Base-by-base conservation (phyloP, 148 eudicot genomes). In the Rhododendron ovatum region DNA sequence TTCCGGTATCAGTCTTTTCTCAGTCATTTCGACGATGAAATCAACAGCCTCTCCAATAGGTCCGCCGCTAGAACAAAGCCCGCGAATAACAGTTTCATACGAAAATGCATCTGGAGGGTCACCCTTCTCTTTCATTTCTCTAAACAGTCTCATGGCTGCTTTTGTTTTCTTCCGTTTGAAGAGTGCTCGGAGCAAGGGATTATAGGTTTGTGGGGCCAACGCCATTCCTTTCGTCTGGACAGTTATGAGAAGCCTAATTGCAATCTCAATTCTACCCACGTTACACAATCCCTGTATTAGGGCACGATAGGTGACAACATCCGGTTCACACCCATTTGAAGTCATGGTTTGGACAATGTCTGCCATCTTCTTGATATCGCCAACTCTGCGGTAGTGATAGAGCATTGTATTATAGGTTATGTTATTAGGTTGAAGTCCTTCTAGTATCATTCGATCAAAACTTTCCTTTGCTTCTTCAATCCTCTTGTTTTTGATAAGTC, bases 391-490 rank as follows among this genome's bases (percentile, higher is more conserved):
- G 30, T 22, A 63, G 71, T 24, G 11, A 63, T 8, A 3, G 30
- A 63, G 71, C 71, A 63, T 63, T 63, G 30, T 9, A 24, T n/a
- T 63, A n/a, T 63, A 63, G 30, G 71, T n/a, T 28, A 9, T 24
- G 71, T 63, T 63, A 89, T 97, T 96, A 45, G 99, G 99, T 76
- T 93, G 94, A 15, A 93, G 55, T 79, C 99, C 98, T 89, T 95
- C 99, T 93, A 93, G 92, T 88, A 97, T 92, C 99, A 97, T 95
- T 83, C 92, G 98, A 88, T 95, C 96, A 50, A 97, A 95, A 48
- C 94, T 87, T 90, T 95, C 98, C 89, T 95, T 98, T 9, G 99
- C 99, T 78, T 94, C 98, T 63, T 63, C 71, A 63, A 63, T 63
- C 71, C 28, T 63, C 71, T n/a, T n/a, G 30, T 24, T 63, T 63